A percentile compares a stretch with the other conserved stretches of the same genome.
These are phyloP conservation scores for Fusarium staphyleae DNA, from an alignment of 2,329 filamentous ascomycete genomes.

Conservation along the genomic window DNA sequence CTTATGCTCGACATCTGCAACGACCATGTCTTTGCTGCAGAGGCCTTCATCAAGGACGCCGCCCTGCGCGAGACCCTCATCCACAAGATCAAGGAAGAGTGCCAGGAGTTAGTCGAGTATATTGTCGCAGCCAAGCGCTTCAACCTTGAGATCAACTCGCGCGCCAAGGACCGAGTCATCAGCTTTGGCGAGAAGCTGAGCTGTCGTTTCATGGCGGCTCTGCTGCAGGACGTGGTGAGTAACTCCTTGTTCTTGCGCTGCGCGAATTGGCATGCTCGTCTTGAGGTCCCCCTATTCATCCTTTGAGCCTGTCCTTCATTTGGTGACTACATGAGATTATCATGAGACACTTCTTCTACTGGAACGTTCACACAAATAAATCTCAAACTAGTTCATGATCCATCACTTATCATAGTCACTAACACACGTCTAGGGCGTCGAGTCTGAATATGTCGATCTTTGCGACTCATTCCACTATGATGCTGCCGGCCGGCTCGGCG, in stretches of 20 bases:
- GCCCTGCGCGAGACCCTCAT: constrained; percentile 66
- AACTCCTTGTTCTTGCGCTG: neutral
- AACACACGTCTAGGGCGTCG: constrained; percentile 65
- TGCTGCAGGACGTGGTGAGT: constrained; percentile 75
- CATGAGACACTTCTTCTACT: too few relatives aligned
- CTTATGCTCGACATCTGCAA: constrained; percentile 82
- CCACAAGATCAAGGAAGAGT: constrained; percentile 77
- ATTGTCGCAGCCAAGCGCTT: constrained; percentile 69
- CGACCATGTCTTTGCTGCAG: constrained; percentile 80
- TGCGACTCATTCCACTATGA: constrained; percentile 80
- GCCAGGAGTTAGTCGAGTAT: constrained; percentile 79
- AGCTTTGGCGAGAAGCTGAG: constrained; percentile 96
- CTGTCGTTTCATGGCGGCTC: constrained; percentile 86
- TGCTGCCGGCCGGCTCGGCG: constrained; percentile 65
- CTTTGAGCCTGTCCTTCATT: neutral
- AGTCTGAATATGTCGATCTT: constrained; percentile 89
- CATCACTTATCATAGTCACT: constrained; percentile 22
- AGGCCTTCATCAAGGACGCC: constrained; percentile 65
- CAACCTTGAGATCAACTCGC: constrained; percentile 77
- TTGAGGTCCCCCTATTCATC: neutral
- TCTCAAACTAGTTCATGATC: too few relatives aligned
- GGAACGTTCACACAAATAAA: too few relatives aligned
- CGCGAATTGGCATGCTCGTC: constrained; percentile 7
- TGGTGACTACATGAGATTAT: neutral
- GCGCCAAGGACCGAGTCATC: constrained; percentile 86